Percentiles rank a stretch among this genome's conserved stretches.
Conservation (phyloP, 305 asterid species). For the Fraxinus ornus region DNA sequence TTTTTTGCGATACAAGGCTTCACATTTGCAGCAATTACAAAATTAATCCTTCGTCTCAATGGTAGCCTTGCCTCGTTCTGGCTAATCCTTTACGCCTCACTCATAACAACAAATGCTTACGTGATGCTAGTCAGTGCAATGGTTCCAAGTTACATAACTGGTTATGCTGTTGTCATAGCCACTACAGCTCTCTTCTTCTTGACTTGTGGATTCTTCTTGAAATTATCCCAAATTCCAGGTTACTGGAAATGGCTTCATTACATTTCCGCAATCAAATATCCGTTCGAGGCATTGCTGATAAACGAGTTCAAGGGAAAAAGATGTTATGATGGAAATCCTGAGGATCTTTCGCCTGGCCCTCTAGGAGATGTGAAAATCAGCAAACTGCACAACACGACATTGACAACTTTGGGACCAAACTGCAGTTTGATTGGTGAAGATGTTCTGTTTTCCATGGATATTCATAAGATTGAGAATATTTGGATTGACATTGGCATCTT, state of each 20-base stretch:
- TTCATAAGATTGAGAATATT: slow-evolving; percentile 49
- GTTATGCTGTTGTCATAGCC: slow-evolving; percentile 83
- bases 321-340: slow-evolving; percentile 49
- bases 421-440: slow-evolving; percentile 78
- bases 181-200: slow-evolving; percentile 91
- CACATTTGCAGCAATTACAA: slow-evolving; percentile 67
- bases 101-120: slow-evolving; percentile 79
- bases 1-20: slow-evolving; percentile 75
- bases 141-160: slow-evolving; percentile 85
- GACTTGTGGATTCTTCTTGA: slow-evolving; percentile 85
- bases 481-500: slow-evolving; percentile 71
- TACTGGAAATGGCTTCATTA: slow-evolving; percentile 88
- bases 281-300: slow-evolving; percentile 77
- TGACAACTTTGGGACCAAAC: slow-evolving; percentile 17
- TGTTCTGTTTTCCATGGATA: slow-evolving; percentile 63
- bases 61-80: slow-evolving; percentile 55
- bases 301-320: slow-evolving; percentile 65
- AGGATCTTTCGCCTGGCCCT: slow-evolving; percentile 83
- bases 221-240: slow-evolving; percentile 59
- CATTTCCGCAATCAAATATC: slow-evolving; percentile 85
- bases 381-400: slow-evolving; percentile 44
- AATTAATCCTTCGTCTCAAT: slow-evolving; percentile 49
- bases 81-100: slow-evolving; percentile 77
- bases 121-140: slow-evolving; percentile 84
- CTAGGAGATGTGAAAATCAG: slow-evolving; percentile 67